These are phyloP conservation scores for Nemania serpens DNA, from an alignment of 2,329 filamentous ascomycete genomes.

Conservation along the genomic window DNA sequence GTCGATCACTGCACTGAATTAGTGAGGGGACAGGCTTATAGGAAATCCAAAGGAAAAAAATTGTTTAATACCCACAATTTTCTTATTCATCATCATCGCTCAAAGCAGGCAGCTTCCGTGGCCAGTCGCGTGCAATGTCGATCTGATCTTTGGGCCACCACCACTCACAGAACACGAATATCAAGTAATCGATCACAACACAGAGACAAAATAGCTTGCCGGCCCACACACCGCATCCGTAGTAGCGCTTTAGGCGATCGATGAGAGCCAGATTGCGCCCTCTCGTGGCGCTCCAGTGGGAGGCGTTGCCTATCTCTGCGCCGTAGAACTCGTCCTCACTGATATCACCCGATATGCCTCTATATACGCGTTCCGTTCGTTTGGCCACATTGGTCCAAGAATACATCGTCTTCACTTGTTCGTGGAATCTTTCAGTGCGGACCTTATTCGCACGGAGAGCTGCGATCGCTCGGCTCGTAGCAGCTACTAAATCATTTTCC, in stretches of 20 bases:
- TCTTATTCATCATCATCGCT: slow-evolving; percentile 37
- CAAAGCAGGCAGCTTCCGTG: slow-evolving; percentile 63
- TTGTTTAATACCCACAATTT: neutral
- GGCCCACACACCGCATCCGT: slow-evolving; percentile 97
- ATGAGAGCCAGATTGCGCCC: slow-evolving; percentile 87
- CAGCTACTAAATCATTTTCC: slow-evolving; percentile 89
- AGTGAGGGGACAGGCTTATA: neutral
- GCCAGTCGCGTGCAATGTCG: slow-evolving; percentile 90
- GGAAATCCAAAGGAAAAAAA: neutral
- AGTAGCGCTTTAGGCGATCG: slow-evolving; percentile 93
- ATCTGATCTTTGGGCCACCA: slow-evolving; percentile 84
- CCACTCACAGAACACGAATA: slow-evolving; percentile 87
- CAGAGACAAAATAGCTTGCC: slow-evolving; percentile 97
- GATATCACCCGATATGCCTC: slow-evolving; percentile 87
- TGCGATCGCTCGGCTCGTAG: slow-evolving; percentile 86
- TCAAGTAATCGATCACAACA: slow-evolving; percentile 89
- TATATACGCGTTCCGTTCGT: slow-evolving; percentile 92
- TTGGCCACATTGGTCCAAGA: slow-evolving; percentile 96
- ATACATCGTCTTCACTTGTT: slow-evolving; percentile 98
- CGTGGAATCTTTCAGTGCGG: slow-evolving; percentile 91
- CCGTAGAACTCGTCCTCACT: slow-evolving; percentile 88
- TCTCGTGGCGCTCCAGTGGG: slow-evolving; percentile 70
- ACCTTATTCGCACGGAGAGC: slow-evolving; percentile 85
- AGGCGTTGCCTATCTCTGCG: slow-evolving; percentile 67
- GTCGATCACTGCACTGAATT: neutral